A percentile compares a stretch with the other conserved stretches of the same genome.
Evolutionary conservation across 495 filamentous ascomycete genomes (phyloP).

Genomic region (Cenococcum geophilum): DNA sequence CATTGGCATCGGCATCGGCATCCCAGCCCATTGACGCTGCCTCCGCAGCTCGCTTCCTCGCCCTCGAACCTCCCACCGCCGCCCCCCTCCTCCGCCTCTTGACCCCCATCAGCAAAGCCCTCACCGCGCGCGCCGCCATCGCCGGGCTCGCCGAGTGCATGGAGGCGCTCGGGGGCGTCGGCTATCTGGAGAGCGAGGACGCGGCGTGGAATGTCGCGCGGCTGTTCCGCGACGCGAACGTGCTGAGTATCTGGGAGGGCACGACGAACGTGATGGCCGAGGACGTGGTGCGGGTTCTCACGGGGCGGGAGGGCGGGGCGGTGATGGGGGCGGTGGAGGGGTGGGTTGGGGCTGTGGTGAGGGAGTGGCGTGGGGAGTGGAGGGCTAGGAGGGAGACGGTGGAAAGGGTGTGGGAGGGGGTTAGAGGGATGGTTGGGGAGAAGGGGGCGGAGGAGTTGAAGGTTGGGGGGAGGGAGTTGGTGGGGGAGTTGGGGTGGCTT

Average conservation of each 20-base stretch:
- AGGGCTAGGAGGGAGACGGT: constrained; percentile 6
- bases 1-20: no score
- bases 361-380: background rate
- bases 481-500: constrained; percentile 26
- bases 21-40: no score
- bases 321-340: constrained; percentile 41
- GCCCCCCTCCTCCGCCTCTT: constrained; percentile 53
- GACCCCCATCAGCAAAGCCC: constrained; percentile 61
- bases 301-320: constrained; percentile 40
- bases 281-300: constrained; percentile 54
- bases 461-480: constrained; percentile 24
- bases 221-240: constrained; percentile 58
- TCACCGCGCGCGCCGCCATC: constrained; percentile 51
- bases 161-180: constrained; percentile 68
- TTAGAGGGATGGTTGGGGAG: constrained; percentile 5
- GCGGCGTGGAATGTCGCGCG: constrained; percentile 54
- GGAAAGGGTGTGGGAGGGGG: constrained; percentile 4
- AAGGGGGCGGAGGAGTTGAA: constrained; percentile 25
- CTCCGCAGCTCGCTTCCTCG: constrained; percentile 15
- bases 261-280: constrained; percentile 64
- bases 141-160: constrained; percentile 57
- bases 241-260: constrained; percentile 69
- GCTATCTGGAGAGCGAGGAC: constrained; percentile 63
- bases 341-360: constrained; percentile 31
- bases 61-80: background rate